Conservation (phyloP, 805 yeast genomes). For the Saturnispora quitensis region DNA sequence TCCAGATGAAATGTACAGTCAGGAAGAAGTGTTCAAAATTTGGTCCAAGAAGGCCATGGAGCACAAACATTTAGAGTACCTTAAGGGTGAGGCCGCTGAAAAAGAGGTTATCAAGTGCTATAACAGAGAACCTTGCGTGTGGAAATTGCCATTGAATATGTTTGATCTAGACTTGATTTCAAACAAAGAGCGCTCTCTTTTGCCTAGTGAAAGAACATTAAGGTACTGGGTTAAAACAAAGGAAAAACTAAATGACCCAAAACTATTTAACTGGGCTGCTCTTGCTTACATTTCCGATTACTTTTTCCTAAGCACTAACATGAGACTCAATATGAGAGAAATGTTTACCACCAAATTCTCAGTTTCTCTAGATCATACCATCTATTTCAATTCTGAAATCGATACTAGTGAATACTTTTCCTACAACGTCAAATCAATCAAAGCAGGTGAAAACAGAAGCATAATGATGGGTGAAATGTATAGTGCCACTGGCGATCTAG, state of each 20-base stretch:
- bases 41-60: slow-evolving; percentile 22
- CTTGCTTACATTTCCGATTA: slow-evolving; percentile 54
- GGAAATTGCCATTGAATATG: slow-evolving; percentile 27
- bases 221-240: slow-evolving; percentile 28
- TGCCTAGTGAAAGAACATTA: slow-evolving; percentile 20
- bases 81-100: slow-evolving; percentile 15
- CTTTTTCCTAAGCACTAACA: slow-evolving; percentile 41
- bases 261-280: slow-evolving; percentile 43
- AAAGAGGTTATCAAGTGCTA: slow-evolving; percentile 21
- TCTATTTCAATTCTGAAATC: slow-evolving; percentile 53
- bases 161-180: slow-evolving; percentile 23
- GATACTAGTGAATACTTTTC: slow-evolving; percentile 37
- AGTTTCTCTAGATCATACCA: slow-evolving; percentile 57
- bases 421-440: slow-evolving; percentile 38
- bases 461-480: slow-evolving; percentile 52
- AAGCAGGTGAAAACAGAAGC: slow-evolving; percentile 44
- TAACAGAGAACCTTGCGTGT: slow-evolving; percentile 26
- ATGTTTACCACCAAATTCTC: slow-evolving; percentile 40
- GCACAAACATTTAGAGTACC: slow-evolving; percentile 18
- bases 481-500: slow-evolving; percentile 38
- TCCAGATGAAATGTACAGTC: slow-evolving; percentile 23
- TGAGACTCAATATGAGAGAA: slow-evolving; percentile 40
- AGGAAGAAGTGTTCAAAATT: slow-evolving; percentile 20
- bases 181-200: slow-evolving; percentile 11
- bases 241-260: slow-evolving; percentile 16